Percentiles rank a stretch among this genome's conserved stretches.
phyloP scores from a whole-genome alignment of 75 land plant species.

The Picea sitchensis region DNA sequence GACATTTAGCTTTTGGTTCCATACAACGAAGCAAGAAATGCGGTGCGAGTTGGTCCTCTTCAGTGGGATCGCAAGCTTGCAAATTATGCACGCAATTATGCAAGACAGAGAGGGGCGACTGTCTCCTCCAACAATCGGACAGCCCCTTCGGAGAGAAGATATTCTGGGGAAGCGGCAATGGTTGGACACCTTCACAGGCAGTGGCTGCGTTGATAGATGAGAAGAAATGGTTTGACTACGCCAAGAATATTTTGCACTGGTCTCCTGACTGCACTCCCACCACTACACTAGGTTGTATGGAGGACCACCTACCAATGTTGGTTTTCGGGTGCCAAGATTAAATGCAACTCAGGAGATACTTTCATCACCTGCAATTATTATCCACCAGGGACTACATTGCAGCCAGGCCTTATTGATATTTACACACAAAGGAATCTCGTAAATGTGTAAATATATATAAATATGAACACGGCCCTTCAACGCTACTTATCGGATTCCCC shows the following conservation, averaged over 20 bases:
- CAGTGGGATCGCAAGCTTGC: constrained; percentile 49
- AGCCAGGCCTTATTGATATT: constrained; percentile 28
- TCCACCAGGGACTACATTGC: constrained; percentile 56
- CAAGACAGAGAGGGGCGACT: constrained; percentile 42
- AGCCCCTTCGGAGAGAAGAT: constrained; percentile 54
- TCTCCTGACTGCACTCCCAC: constrained; percentile 33
- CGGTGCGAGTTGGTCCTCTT: constrained; percentile 48
- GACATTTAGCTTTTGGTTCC: constrained; percentile 17
- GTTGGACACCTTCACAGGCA: constrained; percentile 48
- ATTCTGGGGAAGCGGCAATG: constrained; percentile 55
- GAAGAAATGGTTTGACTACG: constrained; percentile 49
- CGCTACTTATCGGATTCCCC: too few species aligned
- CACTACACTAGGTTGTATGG: constrained; percentile 65
- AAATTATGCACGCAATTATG: constrained; percentile 66
- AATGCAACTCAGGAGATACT: constrained; percentile 28
- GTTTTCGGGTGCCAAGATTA: constrained; percentile 43
- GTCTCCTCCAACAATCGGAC: constrained; percentile 52
- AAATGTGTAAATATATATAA: too few species aligned
- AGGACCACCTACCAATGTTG: constrained; percentile 17
- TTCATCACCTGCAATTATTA: constrained; percentile 51
- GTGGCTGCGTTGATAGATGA: constrained; percentile 29
- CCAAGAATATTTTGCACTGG: constrained; percentile 33
- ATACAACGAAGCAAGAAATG: constrained; percentile 49
- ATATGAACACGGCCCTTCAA: too few species aligned
- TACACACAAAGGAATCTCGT: too few species aligned